Evolutionary conservation across 768 basidiomycete species (phyloP).

Genomic region (Pulveroboletus ravenelii): DNA sequence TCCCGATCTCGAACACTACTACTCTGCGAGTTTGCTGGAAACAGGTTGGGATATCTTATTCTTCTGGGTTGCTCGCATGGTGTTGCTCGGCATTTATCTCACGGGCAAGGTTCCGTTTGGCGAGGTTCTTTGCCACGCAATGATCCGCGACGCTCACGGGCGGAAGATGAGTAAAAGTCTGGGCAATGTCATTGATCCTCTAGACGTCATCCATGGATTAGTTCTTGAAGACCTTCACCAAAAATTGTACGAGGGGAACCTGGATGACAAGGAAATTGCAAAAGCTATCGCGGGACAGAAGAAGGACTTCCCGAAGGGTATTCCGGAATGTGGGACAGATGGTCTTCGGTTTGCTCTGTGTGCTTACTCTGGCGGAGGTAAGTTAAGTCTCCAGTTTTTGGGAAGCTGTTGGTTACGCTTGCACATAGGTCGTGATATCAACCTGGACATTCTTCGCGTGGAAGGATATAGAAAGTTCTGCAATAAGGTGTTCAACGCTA

Average conservation of each 20-base stretch:
- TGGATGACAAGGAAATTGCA: constrained; percentile 87
- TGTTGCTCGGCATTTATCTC: constrained; percentile 81
- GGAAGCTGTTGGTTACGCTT: not conserved
- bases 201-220: constrained; percentile 89
- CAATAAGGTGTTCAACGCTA: constrained; percentile 99
- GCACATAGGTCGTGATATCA: constrained; percentile 86
- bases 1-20: constrained; percentile 71
- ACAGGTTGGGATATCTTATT: constrained; percentile 99
- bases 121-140: constrained; percentile 96
- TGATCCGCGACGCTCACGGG: constrained; percentile 98
- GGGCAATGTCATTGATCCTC: constrained; percentile 95
- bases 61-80: constrained; percentile 99
- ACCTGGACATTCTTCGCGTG: constrained; percentile 90
- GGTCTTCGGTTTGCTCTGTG: constrained; percentile 93
- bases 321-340: constrained; percentile 97
- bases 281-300: constrained; percentile 95
- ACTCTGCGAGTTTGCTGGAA: constrained; percentile 87
- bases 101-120: constrained; percentile 91
- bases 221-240: constrained; percentile 74
- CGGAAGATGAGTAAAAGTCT: constrained; percentile 99
- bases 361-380: constrained; percentile 89
- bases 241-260: constrained; percentile 85
- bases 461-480: constrained; percentile 99
- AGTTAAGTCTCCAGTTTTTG: constrained; percentile 4
- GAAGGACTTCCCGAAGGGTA: constrained; percentile 98